A percentile compares a stretch with the other conserved stretches of the same genome.
These are phyloP conservation scores for Talaromyces albobiverticillius DNA, from an alignment of 2,329 filamentous ascomycete genomes.

Conservation along the genomic window DNA sequence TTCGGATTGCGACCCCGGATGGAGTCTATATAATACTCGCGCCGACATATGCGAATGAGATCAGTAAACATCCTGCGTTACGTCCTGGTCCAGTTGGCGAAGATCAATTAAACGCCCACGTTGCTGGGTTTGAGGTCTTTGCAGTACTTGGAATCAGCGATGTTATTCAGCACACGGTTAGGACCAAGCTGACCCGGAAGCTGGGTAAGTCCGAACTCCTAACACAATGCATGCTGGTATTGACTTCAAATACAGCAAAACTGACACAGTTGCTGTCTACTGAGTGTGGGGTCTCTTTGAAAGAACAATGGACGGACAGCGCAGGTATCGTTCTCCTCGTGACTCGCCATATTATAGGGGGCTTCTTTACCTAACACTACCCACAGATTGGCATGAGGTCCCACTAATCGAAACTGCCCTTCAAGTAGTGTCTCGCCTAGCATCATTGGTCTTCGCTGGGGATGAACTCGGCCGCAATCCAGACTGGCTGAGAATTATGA, in stretches of 20 bases:
- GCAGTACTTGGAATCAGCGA: not conserved
- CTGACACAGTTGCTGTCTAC: not conserved
- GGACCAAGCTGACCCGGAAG: not conserved
- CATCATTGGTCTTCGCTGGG: conserved; percentile 14
- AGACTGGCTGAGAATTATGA: conserved; percentile 8
- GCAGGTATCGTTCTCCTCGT: not conserved
- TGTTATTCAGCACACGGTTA: not conserved
- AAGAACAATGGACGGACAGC: conserved; percentile 12
- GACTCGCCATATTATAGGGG: not conserved
- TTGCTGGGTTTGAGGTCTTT: conserved; percentile 1
- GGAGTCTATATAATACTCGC: not conserved
- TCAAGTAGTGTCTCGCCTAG: conserved; percentile 9
- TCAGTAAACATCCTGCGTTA: not conserved
- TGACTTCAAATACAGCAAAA: not conserved
- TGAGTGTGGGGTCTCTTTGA: not conserved
- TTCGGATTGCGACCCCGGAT: not conserved
- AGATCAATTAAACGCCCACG: not conserved
- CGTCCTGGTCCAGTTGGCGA: not conserved
- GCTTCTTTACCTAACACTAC: not conserved
- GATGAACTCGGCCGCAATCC: conserved; percentile 12
- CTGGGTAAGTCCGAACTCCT: not conserved
- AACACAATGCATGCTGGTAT: not conserved
- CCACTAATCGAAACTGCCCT: not conserved
- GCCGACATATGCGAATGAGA: not conserved
- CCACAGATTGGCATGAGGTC: conserved; percentile 3